A percentile compares a stretch with the other conserved stretches of the same genome.
These are phyloP conservation scores for Coelastrella sp. DNA, from an alignment of 139 green algal genomes.

Conservation along the genomic window DNA sequence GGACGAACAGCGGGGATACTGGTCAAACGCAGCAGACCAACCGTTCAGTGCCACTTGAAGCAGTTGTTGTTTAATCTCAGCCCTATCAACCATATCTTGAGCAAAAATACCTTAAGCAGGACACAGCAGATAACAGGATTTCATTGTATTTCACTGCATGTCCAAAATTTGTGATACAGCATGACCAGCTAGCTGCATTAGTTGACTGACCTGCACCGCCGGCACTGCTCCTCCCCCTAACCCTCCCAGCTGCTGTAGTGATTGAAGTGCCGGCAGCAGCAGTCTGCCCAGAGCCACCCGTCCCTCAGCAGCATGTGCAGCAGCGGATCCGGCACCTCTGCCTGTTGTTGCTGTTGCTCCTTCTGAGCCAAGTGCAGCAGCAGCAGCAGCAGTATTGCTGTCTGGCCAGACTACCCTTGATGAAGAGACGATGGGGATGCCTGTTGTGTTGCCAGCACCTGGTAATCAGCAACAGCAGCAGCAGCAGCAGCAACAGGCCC, in stretches of 20 bases:
- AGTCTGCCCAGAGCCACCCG: not conserved
- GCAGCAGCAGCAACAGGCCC: not conserved
- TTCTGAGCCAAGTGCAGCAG: not conserved
- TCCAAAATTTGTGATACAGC: no score
- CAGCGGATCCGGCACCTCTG: not conserved
- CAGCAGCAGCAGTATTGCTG: not conserved
- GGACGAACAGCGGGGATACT: no score
- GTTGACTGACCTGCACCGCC: not conserved
- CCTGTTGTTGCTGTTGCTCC: not conserved
- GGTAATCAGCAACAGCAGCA: not conserved
- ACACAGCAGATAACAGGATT: no score
- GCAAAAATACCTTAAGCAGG: not conserved
- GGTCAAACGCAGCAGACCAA: not conserved
- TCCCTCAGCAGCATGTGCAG: slow-evolving; percentile 6
- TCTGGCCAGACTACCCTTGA: not conserved
- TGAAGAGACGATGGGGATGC: not conserved
- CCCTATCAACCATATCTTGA: not conserved
- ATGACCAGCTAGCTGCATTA: no score
- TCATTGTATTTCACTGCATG: not conserved
- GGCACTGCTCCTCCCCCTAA: not conserved
- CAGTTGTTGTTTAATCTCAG: not conserved
- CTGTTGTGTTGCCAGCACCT: not conserved
- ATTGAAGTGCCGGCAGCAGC: slow-evolving; percentile 43
- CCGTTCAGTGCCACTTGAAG: not conserved
- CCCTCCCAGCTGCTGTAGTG: not conserved